phyloP scores from a whole-genome alignment of 257 asterid species.

The Lavandula angustifolia region DNA sequence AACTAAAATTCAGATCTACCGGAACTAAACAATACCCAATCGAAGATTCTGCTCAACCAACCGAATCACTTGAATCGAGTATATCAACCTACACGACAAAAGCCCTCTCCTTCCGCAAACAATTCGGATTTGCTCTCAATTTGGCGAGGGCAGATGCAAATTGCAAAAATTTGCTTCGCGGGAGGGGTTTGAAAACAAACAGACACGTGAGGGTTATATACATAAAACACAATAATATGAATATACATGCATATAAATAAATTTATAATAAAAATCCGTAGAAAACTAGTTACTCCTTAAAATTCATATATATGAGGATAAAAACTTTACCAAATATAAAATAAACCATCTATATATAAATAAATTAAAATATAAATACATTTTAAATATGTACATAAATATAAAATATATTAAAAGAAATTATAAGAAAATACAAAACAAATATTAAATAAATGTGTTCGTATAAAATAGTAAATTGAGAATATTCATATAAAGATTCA shows the following conservation, averaged over 20 bases:
- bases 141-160: constrained; percentile 27
- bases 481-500: too few species aligned
- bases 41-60: constrained; percentile 39
- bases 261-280: too few species aligned
- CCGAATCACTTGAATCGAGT: constrained; percentile 31
- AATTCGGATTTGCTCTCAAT: constrained; percentile 26
- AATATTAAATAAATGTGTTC: too few species aligned
- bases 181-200: constrained; percentile 66
- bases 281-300: too few species aligned
- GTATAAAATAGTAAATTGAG: too few species aligned
- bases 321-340: too few species aligned
- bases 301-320: too few species aligned
- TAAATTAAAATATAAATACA: too few species aligned
- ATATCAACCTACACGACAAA: constrained; percentile 11
- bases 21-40: constrained; percentile 32
- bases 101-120: constrained; percentile 20
- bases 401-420: too few species aligned
- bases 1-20: constrained; percentile 46
- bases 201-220: constrained; percentile 36
- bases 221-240: not conserved
- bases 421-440: too few species aligned
- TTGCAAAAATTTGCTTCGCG: constrained; percentile 45
- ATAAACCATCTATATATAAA: too few species aligned
- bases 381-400: too few species aligned
- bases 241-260: constrained; percentile 31